Base-by-base conservation (phyloP, 768 basidiomycete genomes). In the Cyathus striatus region DNA sequence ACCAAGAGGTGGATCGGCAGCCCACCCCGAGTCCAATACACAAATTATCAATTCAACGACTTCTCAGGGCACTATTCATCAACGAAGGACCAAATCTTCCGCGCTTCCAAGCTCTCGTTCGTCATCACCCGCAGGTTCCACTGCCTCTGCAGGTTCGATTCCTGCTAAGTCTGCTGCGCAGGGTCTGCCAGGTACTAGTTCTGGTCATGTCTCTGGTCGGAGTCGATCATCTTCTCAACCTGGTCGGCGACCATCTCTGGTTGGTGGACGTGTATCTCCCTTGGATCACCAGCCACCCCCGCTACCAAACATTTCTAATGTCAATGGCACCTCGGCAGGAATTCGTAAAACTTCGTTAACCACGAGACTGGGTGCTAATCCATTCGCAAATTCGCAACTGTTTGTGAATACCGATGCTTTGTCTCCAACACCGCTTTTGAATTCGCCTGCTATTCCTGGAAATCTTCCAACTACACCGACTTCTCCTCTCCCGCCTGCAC, bases 201-300 rank as follows among this genome's bases (percentile, higher is more conserved):
- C 62, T 42, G 53, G 45, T 30, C 57, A 57, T 27, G 55, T 60
- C 1, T 57, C 56, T 23, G 68, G 69, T 17, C 76, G 89, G 45
- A 73, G 55, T 44, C 76, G 89, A 37, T 85, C 89, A 25, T 78
- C 76, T 10, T 90, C 89, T 27, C 89, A 90, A 49, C 86, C 89
- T 33, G 83, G 81, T 21, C 75, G 85, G 44, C 69, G 85, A 43
- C 84, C 86, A 20, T 78, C 83, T 12, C 47, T 79, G 23, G 59
- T 70, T 25, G 70, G 73, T 48, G 72, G 76, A 38, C 67, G 73
- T 37, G 66, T 68, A 49, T 79, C 75, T 32, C 81, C 69, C 42
- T 66, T 65, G 41, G 81, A 77, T 51, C 70, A 68, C 30, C 70
- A 7, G 9, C 27, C 62, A 37, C 82, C 77, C 10, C 81, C 78